Conservation (phyloP, 192 early-diverging fungal species). For the Hyaloraphidium curvatum region DNA sequence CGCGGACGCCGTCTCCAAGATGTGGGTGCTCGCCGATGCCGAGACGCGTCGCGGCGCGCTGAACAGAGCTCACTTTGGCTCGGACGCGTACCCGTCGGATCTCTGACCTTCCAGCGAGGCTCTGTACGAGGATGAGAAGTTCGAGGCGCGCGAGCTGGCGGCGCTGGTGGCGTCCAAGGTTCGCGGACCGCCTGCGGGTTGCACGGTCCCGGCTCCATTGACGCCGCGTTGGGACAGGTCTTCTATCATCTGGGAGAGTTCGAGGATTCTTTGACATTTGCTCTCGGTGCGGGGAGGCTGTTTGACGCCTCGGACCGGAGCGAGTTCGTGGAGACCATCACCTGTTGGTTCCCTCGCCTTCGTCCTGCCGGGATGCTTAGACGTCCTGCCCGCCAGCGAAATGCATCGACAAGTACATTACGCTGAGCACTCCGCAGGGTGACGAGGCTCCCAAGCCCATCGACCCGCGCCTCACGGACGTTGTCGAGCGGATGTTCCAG, state of each 20-base stretch:
- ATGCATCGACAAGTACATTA: constrained; percentile 84
- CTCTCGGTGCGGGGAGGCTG: constrained; percentile 73
- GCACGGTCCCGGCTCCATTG: too few relatives aligned
- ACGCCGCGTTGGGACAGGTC: too few relatives aligned
- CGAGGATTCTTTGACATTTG: constrained; percentile 89
- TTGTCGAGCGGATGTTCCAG: constrained; percentile 90
- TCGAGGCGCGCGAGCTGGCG: constrained; percentile 69
- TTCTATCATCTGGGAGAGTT: constrained; percentile 94
- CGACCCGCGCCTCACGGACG: constrained; percentile 59
- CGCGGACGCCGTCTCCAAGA: constrained; percentile 73
- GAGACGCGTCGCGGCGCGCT: neutral
- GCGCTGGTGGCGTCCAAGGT: constrained; percentile 94
- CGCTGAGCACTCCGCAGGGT: constrained; percentile 29
- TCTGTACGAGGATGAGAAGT: constrained; percentile 78
- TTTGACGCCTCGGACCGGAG: constrained; percentile 66
- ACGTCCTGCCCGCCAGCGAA: neutral
- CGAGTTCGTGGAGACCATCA: constrained; percentile 86
- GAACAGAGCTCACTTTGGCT: too few relatives aligned
- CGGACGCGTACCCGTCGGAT: neutral
- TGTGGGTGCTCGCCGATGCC: constrained; percentile 27
- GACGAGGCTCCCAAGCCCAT: constrained; percentile 24
- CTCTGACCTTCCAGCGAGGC: constrained; percentile 48
- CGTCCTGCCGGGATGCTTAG: neutral
- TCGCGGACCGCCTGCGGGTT: too few relatives aligned
- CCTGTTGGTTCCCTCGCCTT: constrained; percentile 35